Conservation (phyloP, 352 stramenopile species). For the Phytophthora niederhauseri region DNA sequence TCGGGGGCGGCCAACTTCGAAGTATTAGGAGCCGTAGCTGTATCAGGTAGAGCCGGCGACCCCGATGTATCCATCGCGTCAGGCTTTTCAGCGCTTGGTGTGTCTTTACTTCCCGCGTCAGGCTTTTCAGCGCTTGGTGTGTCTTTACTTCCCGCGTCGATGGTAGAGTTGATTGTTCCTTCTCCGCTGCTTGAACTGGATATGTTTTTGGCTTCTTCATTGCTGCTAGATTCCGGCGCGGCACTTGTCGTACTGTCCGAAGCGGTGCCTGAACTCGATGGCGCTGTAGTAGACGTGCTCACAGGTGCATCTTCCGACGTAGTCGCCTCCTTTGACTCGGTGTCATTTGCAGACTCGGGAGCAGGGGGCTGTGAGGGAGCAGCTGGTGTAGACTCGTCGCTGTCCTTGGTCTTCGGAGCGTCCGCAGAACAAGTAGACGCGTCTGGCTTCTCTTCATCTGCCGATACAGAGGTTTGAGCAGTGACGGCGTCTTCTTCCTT, state of each 20-base stretch:
- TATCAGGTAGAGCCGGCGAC: neutral
- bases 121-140: neutral
- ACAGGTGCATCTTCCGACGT: conserved; percentile 3
- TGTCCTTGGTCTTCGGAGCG: conserved; percentile 2
- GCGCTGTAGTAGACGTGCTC: conserved; percentile 1
- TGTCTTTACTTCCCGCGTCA: neutral
- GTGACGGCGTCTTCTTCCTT: neutral
- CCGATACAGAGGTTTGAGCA: neutral
- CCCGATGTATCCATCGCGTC: neutral
- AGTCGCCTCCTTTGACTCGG: neutral
- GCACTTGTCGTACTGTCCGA: neutral
- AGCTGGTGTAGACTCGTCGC: neutral
- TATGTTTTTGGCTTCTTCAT: conserved; percentile 10
- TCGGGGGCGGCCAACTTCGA: neutral
- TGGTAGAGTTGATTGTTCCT: neutral
- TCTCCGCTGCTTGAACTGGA: neutral
- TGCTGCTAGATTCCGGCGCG: neutral
- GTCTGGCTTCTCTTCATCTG: neutral
- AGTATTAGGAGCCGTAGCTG: neutral
- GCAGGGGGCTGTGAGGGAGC: neutral
- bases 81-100: too few species aligned
- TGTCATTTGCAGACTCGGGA: neutral
- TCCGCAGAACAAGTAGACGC: neutral
- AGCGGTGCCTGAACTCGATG: neutral
- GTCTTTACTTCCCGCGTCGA: neutral